Base-by-base conservation (phyloP, 768 basidiomycete species). In the Daedaleopsis nitida region DNA sequence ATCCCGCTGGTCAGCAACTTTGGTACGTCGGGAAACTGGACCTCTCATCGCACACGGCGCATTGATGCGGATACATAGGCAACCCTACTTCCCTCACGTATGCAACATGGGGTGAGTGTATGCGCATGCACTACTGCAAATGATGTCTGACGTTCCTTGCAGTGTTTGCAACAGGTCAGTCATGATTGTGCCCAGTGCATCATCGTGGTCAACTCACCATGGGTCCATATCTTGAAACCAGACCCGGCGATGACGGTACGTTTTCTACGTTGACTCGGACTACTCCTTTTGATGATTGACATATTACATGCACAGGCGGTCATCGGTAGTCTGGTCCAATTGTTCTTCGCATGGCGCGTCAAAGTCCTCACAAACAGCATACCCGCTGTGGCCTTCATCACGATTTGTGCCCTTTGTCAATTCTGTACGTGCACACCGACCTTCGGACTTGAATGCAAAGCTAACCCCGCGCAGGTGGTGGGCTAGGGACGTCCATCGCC, bases 311-410 rank as follows among this genome's bases (percentile, higher is more conserved):
- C 17, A 17, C 62, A 83, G 82, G 81, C 76, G 5, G 74, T 83
- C 55, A 79, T 80, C 35, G 79, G 78, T 1, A 61, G 73, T 6
- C 64, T 76, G 8, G 81, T 82, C 7, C 81, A 83, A 54, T 60
- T 77, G 5, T 84, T 83, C 66, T 81, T 81, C 51, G 78, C 79
- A 5, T 78, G 77, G 76, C 70, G 78, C 24, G 75, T 79, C 21
- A 74, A 71, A 24, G 65, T 77, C 16, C 60, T 80, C 49, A 76
- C 72, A 5, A 67, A 60, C 44, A 76, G 72, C 54, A 62, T 45
- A 3, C 47, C 68, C 17, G 42, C 72, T 5, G 72, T 72, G 16
- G 47, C 42, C 12, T 50, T 75, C 44, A 73, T 79, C 35, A 27
- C 59, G 0, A 32, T 68, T 27, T 67, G 65, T 52, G 68, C 74